Conservation (phyloP, 441 rosid genomes). For the Bocquillonia castaneifolia region DNA sequence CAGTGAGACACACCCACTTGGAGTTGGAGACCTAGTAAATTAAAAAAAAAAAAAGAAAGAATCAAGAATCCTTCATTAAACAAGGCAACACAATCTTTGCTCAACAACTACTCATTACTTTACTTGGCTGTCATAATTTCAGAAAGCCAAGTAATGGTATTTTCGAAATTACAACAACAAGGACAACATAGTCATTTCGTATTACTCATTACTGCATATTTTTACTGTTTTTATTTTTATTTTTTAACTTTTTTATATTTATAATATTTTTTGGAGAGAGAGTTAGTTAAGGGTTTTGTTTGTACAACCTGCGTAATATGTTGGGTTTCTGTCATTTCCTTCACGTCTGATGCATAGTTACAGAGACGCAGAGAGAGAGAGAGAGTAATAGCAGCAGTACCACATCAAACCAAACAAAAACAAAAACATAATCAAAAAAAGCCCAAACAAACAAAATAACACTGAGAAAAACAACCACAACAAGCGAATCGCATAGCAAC, state of each 20-base stretch:
- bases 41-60: not conserved
- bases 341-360: too few species aligned
- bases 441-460: constrained; percentile 23
- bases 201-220: not conserved
- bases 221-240: not conserved
- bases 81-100: constrained; percentile 11
- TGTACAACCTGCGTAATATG: not conserved
- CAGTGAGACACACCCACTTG: too few species aligned
- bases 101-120: not conserved
- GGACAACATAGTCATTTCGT: constrained; percentile 29
- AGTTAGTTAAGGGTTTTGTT: not conserved
- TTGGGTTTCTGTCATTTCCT: constrained; percentile 2
- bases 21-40: too few species aligned
- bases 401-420: too few species aligned
- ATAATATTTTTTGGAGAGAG: not conserved
- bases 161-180: not conserved
- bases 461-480: constrained; percentile 10
- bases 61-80: not conserved
- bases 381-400: too few species aligned
- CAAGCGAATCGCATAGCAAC: constrained; percentile 2
- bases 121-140: not conserved
- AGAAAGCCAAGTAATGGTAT: not conserved
- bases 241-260: not conserved
- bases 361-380: too few species aligned
- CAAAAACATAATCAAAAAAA: too few species aligned